Evolutionary conservation across 2,329 filamentous ascomycete species (phyloP).

Genomic region (Colletotrichum kahawae): DNA sequence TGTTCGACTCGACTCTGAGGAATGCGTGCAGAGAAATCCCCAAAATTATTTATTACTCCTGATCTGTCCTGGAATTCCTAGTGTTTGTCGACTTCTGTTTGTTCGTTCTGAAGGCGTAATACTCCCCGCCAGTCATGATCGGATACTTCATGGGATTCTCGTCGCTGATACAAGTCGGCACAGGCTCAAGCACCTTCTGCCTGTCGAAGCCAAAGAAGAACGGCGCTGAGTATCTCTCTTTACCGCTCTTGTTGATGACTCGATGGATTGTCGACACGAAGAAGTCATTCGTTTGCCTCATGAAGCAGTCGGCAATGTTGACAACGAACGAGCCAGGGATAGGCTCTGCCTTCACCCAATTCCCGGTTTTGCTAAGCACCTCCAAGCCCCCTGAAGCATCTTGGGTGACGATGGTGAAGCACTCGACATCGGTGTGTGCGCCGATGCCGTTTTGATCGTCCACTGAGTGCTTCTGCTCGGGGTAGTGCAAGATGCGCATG

Average conservation of each 20-base stretch:
- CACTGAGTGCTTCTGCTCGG: constrained; percentile 29
- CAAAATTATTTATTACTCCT: neutral
- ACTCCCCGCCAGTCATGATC: constrained; percentile 36
- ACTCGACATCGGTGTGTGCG: constrained; percentile 54
- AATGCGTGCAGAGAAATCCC: rapidly evolving
- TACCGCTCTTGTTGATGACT: constrained; percentile 39
- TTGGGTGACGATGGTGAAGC: constrained; percentile 53
- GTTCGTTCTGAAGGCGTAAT: constrained; percentile 37
- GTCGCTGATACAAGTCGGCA: constrained; percentile 35
- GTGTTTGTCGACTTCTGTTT: constrained; percentile 15
- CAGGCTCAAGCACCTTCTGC: constrained; percentile 29
- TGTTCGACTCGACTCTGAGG: rapidly evolving
- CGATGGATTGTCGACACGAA: constrained; percentile 47
- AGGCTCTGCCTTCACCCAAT: constrained; percentile 48
- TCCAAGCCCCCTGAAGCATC: constrained; percentile 48
- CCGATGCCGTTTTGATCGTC: constrained; percentile 36
- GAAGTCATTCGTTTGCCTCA: constrained; percentile 46
- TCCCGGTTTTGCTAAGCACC: constrained; percentile 47
- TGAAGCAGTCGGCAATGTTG: constrained; percentile 49
- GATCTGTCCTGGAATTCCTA: neutral
- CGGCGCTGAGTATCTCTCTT: constrained; percentile 42
- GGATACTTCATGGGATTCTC: constrained; percentile 37
- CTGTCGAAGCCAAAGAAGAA: constrained; percentile 40
- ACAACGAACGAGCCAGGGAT: constrained; percentile 48
- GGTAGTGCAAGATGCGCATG: constrained; percentile 47